Base-by-base conservation (phyloP, 495 filamentous ascomycete species). In the Podospora comata region DNA sequence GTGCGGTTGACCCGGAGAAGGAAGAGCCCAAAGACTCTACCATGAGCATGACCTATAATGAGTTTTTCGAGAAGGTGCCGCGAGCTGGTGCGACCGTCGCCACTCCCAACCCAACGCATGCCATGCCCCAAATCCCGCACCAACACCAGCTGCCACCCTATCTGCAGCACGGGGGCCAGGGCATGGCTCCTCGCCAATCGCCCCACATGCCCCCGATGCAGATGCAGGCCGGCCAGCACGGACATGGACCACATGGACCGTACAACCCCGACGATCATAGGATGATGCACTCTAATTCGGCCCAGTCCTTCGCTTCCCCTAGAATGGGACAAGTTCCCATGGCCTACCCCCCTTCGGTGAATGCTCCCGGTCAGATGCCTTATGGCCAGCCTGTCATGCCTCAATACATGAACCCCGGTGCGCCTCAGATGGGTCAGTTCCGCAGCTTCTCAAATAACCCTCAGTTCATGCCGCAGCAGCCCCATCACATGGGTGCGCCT, bases 251-350 rank as follows among this genome's bases (percentile, higher is more conserved):
- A 32, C 84, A 82, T 34, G 81, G 82, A 11, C 83, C 88, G 56
- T 92, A 82, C 69, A 84, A 87, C 68, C 86, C 87, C 69, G 92
- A 96, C 68, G 91, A 92, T 66, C 92, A 95, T 74, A 87, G 91
- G 64, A 95, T 97, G 91, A 85, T 93, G 75, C 92, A 91, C 54
- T 89, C 89, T 1, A 92, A 89, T 34, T 88, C 89, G 20, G 90
- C 89, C 0, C 90, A 93, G 66, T 90, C 92, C 1, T 87, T 81
- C 71, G 89, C 89, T 4, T 96, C 94, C 7, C 93, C 94, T 30
- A 86, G 93, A 48, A 85, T 93, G 74, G 86, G 87, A 62, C 89
- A 85, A 61, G 83, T 85, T 15, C 84, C 86, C 44, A 85, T 93
- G 75, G 87, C 89, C 48, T 94, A 91, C 70, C 87, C 87, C 5